Evolutionary conservation across 768 basidiomycete genomes (phyloP).

Genomic region (Suillus lakei): DNA sequence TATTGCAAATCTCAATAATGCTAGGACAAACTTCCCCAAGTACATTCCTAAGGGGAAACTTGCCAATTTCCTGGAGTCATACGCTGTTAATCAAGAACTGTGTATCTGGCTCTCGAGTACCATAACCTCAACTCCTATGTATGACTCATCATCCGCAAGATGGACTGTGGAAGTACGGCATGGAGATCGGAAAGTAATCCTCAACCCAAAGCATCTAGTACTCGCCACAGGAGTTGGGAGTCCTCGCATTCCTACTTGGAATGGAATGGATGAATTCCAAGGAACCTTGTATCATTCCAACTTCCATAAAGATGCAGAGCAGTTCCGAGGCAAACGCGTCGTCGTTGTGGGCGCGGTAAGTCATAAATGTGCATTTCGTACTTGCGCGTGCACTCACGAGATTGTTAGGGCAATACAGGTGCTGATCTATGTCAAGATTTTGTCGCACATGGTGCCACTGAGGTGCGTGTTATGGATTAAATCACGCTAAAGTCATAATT

Average conservation of each 20-base stretch:
- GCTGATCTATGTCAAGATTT: constrained; percentile 4
- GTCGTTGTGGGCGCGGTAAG: constrained; percentile 51
- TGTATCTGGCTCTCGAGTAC: constrained; percentile 58
- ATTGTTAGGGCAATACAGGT: neutral
- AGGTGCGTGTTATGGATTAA: neutral
- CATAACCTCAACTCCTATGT: constrained; percentile 31
- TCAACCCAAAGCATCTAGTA: neutral
- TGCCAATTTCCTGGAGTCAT: constrained; percentile 62
- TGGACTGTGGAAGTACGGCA: neutral
- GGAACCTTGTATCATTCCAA: constrained; percentile 56
- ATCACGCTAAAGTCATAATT: neutral
- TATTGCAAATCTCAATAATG: neutral
- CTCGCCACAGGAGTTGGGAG: neutral
- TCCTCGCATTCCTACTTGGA: neutral
- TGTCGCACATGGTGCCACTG: neutral
- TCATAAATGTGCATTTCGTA: neutral
- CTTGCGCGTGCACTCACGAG: neutral
- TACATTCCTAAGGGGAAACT: constrained; percentile 36
- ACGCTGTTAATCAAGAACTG: constrained; percentile 57
- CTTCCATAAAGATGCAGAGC: constrained; percentile 46
- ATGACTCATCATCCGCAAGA: neutral
- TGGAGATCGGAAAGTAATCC: neutral
- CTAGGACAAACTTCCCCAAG: neutral
- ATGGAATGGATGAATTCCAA: constrained; percentile 50
- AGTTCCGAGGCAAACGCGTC: constrained; percentile 60